Evolutionary conservation across 441 rosid species (phyloP), one percentile per base, ranked within the genome.

Genomic region (Gossypium gossypioides): DNA sequence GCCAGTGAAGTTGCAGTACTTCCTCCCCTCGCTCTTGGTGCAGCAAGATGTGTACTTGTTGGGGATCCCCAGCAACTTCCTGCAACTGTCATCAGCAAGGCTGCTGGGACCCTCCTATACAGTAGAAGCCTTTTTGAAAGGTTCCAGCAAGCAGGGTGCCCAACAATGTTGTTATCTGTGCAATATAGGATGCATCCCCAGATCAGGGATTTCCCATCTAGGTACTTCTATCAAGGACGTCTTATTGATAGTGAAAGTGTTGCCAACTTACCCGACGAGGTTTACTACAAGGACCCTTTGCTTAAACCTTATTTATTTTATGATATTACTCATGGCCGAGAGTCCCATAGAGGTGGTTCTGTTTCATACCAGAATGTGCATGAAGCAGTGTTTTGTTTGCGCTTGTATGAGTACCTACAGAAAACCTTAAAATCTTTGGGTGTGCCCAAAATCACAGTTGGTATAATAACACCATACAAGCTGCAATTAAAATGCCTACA

Each of bases 1-100:
- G 99, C 99, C 71, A 92, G 98, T 69, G 99, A 96, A 82, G 97
- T 88, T 52, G 99, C 84, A 44, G 89, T 91, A 82, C 96, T 96
- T 80, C 99, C 99, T 75, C 99, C 99, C 34, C 93, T 96, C 57
- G 81, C 98, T 46, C 98, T 95, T 54, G 99, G 98, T 67, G 99
- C 99, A 42, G 90, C 98, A n/a, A 83, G 99, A 4, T 95, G 99
- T 79, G 99, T 95, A 76, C 97, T 95, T 77, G 99, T 95, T 8
- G 98, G 99, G 61, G 99, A 95, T 85, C 99, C 99, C 51, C 99
- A 95, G 82, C 99, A 95, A 85, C 99, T 95, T 81, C 99, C 99
- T 73, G 99, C 99, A 42, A 95, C 99, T 48, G 98, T 95, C 22
- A 95, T 95, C 74, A 92, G 97, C 86, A 95, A 95, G 81, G 97